Evolutionary conservation across 2,329 filamentous ascomycete genomes (phyloP), one percentile per base, ranked within the genome.

Genomic region (Aspergillus glaucus): DNA sequence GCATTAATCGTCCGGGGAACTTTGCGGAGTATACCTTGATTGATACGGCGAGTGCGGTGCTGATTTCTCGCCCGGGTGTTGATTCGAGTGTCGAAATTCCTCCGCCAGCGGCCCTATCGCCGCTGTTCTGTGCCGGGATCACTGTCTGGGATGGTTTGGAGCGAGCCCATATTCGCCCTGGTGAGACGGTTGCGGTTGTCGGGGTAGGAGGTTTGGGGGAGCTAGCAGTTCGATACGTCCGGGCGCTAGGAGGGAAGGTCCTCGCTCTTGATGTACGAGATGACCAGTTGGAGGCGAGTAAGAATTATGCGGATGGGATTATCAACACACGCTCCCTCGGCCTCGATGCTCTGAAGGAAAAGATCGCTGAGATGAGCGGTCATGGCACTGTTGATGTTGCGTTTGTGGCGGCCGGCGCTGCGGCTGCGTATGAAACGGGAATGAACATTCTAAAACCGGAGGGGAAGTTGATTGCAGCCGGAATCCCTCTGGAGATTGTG

Each of bases 71-170:
- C 2, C 70, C 73, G 17, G 57, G 69, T 32, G 64, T 70, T 40
- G 59, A 71, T 42, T 7, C 12, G 6, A 62, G 62, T 41, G 62
- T 53, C 14, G 34, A 36, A n/a, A 17, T 36, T 2, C 34, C 34
- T 17, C 61, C 66, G 3, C 42, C 43, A 3, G 49, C 39, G 8
- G 26, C 45, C 5, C 12, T 52, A 10, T 65, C 74, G 30, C 71
- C 75, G 14, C 54, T 79, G 4, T 76, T 79, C 55, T 78, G 76
- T 53, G 76, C 76, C 1, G 76, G 76, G 1, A 71, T 78, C 44
- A 78, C 76, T 1, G 67, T 63, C 24, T 54, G 52, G 52, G 52
- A 52, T 45, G 52, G 44, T 6, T 19, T 54, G 5, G 19, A 30
- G 3, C 37, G 50, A 4, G 52, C 50, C 2, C 6, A 50, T 28